Evolutionary conservation across 2,329 filamentous ascomycete genomes (phyloP).

Genomic region (Aspergillus candidus): DNA sequence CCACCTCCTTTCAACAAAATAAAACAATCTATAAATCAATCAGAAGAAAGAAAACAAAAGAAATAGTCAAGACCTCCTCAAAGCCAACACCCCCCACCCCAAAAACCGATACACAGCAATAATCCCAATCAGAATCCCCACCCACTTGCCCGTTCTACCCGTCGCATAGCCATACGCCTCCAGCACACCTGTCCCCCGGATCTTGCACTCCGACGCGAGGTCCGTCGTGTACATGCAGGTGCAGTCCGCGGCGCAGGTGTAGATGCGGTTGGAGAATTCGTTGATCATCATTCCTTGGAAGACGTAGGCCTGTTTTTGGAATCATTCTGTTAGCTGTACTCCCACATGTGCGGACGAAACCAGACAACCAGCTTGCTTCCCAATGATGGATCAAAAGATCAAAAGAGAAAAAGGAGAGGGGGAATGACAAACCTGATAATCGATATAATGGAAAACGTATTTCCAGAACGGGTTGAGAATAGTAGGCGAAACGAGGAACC

Average conservation of each 20-base stretch:
- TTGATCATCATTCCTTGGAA: slow-evolving; percentile 94
- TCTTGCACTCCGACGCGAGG: slow-evolving; percentile 59
- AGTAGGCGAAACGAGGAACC: slow-evolving; percentile 69
- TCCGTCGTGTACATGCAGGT: slow-evolving; percentile 66
- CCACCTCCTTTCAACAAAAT: no score
- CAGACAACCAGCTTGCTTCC: no score
- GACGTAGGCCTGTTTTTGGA: slow-evolving; percentile 70
- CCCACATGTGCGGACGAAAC: no score
- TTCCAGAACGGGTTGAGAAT: slow-evolving; percentile 77
- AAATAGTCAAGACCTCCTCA: slow-evolving; percentile 8
- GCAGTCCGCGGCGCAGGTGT: slow-evolving; percentile 54
- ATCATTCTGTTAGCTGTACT: no score
- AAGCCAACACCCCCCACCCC: slow-evolving; percentile 55
- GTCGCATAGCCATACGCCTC: slow-evolving; percentile 62
- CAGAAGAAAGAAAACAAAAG: background rate
- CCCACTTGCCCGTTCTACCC: slow-evolving; percentile 59
- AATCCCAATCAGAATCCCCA: slow-evolving; percentile 73
- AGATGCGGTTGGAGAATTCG: slow-evolving; percentile 64
- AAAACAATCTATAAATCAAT: background rate
- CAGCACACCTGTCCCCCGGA: slow-evolving; percentile 65
- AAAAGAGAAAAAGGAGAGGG: background rate
- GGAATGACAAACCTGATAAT: slow-evolving; percentile 57
- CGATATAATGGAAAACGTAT: slow-evolving; percentile 83
- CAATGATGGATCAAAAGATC: no score
- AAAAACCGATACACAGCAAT: slow-evolving; percentile 66